Percentiles rank a stretch among this genome's conserved stretches.
phyloP scores from a whole-genome alignment of 1,284 basidiomycete species.

The Puccinia novopanici region DNA sequence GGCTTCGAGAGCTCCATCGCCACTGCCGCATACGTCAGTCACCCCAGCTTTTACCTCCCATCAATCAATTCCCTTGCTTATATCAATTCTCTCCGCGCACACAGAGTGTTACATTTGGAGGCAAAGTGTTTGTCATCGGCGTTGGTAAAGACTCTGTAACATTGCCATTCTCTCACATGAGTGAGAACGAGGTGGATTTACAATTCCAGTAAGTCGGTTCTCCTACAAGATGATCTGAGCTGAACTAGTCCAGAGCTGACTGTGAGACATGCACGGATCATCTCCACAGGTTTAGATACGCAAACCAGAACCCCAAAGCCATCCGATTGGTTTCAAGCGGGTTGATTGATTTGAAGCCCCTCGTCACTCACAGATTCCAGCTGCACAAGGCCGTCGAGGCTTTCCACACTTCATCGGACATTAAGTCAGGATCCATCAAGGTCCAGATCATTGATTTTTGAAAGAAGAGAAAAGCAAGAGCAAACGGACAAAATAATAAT shows the following conservation, averaged over 20 bases:
- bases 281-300: conserved; percentile 58
- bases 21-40: conserved; percentile 70
- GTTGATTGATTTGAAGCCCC: conserved; percentile 79
- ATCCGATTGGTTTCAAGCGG: conserved; percentile 77
- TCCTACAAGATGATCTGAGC: conserved; percentile 52
- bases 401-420: conserved; percentile 74
- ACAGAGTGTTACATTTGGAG: conserved; percentile 62
- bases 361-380: conserved; percentile 80
- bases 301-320: conserved; percentile 71
- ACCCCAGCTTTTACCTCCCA: conserved; percentile 1
- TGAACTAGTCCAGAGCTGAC: conserved; percentile 53
- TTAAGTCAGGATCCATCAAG: conserved; percentile 60
- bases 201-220: conserved; percentile 63
- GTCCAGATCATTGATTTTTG: conserved; percentile 38
- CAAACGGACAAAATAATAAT: not conserved
- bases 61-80: conserved; percentile 15
- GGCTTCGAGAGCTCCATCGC: conserved; percentile 85
- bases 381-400: conserved; percentile 75
- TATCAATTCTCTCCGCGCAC: not conserved
- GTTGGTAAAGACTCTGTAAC: conserved; percentile 61
- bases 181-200: conserved; percentile 64
- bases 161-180: conserved; percentile 63
- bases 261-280: conserved; percentile 53
- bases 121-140: conserved; percentile 64
- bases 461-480: not conserved